Evolutionary conservation across 2,329 filamentous ascomycete species (phyloP), one percentile per base, ranked within the genome.

Genomic region (Graphilbum sp.): DNA sequence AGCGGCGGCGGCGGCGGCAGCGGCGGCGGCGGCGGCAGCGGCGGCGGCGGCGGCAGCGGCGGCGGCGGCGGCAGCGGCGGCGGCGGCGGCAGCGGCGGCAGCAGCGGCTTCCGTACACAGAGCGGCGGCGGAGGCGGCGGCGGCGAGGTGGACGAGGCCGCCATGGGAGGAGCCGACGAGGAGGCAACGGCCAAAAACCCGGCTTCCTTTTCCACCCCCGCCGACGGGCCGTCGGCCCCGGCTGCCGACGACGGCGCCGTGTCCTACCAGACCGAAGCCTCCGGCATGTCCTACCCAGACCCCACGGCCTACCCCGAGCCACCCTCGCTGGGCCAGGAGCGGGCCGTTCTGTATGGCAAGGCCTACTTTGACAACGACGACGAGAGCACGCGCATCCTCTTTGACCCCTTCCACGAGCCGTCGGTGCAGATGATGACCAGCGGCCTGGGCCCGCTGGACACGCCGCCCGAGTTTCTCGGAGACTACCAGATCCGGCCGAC

Each of bases 281-380:
- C 21, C 21, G 5, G 11, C 21, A 6, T 11, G 21, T 13, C 31
- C 16, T 34, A 34, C 19, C 37, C 37, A 2, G 48, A 49, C 12
- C 38, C 37, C 17, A 39, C 25, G 47, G 49, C 35, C 47, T 55
- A 58, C 34, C 41, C 42, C 8, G 53, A 58, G 36, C 45, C 48
- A 9, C 55, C 59, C 2, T 10, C 32, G 19, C 12, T 32, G n/a
- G 17, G 15, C 16, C 24, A 37, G 15, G 38, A 43, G 23, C 30
- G 39, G 35, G n/a, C 35, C 20, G 11, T 31, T 3, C 67, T 63
- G 52, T 57, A 74, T 44, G 71, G 71, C 15, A 67, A 72, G 59
- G 70, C 69, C 10, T 75, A 74, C 51, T 75, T 74, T 50, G 73
- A 73, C 48, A 64, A 74, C 40, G 69, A 72, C 42, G 66, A 72